Evolutionary conservation across 192 early-diverging fungal species (phyloP).

Genomic region (Haplosporangium gracile): DNA sequence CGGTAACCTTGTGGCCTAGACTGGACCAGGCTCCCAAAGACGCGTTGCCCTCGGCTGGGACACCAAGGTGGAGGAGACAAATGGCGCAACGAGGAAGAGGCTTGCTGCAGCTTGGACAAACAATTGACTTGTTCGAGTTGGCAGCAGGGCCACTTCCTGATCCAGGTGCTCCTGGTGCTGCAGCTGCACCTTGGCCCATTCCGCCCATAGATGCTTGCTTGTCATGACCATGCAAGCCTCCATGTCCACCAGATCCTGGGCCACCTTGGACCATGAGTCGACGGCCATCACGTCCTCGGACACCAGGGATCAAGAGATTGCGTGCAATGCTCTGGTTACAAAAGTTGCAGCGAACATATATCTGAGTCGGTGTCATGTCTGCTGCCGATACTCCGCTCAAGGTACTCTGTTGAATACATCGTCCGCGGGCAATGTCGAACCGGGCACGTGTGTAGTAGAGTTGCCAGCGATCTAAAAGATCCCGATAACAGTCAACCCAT

Average conservation of each 20-base stretch:
- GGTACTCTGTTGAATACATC: conserved; percentile 65
- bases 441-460: conserved; percentile 87
- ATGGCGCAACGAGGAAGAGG: conserved; percentile 74
- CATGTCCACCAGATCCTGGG: conserved; percentile 21
- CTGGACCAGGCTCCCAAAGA: conserved; percentile 46
- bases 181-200: conserved; percentile 21
- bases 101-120: conserved; percentile 74
- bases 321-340: conserved; percentile 81
- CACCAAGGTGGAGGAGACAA: conserved; percentile 75
- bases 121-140: conserved; percentile 63
- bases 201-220: conserved; percentile 50
- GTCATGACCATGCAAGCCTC: conserved; percentile 42
- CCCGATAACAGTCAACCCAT: conserved; percentile 90
- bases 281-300: conserved; percentile 62
- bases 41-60: conserved; percentile 67
- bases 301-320: conserved; percentile 62
- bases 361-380: conserved; percentile 77
- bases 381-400: conserved; percentile 57
- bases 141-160: conserved; percentile 10
- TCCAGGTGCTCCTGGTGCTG: conserved; percentile 26
- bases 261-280: conserved; percentile 53
- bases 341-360: conserved; percentile 89
- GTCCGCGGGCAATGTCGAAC: conserved; percentile 92
- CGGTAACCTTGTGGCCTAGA: conserved; percentile 46
- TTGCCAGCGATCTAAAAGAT: conserved; percentile 89